A percentile compares a stretch with the other conserved stretches of the same genome.
phyloP scores from a whole-genome alignment of 2,329 filamentous ascomycete species.

The Byssochlamys sp. region DNA sequence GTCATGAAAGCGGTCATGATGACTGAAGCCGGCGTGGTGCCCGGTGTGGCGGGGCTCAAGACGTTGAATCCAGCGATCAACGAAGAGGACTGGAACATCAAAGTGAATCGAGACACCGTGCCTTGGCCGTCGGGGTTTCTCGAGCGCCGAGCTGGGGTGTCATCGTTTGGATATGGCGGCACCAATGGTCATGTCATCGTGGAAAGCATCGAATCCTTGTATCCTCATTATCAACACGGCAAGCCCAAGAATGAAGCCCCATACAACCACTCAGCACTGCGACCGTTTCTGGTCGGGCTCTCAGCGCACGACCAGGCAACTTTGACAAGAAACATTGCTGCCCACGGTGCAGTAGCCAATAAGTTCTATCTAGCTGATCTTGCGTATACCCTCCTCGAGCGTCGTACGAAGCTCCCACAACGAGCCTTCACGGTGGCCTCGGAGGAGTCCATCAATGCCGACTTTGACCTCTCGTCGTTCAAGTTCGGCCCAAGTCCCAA shows the following conservation, averaged over 20 bases:
- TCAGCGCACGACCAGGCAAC: slow-evolving; percentile 3
- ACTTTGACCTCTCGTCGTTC: no score
- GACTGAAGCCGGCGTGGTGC: slow-evolving; percentile 24
- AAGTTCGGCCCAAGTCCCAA: neutral
- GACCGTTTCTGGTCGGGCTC: slow-evolving; percentile 1
- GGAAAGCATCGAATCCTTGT: neutral
- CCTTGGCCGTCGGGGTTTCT: slow-evolving; percentile 6
- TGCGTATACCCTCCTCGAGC: no score
- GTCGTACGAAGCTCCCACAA: neutral
- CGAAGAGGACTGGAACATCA: slow-evolving; percentile 6
- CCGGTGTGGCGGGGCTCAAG: slow-evolving; percentile 23
- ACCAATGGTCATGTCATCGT: slow-evolving; percentile 12
- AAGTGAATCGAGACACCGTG: slow-evolving; percentile 2
- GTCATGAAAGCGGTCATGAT: slow-evolving; percentile 38
- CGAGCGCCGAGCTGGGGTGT: slow-evolving; percentile 9
- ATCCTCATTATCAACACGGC: neutral
- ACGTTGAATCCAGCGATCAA: slow-evolving; percentile 5
- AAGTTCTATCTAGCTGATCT: no score
- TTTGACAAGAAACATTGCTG: slow-evolving; percentile 1
- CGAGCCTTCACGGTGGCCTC: neutral
- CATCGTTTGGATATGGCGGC: slow-evolving; percentile 16
- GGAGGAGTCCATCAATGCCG: neutral
- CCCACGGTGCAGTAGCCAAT: neutral
- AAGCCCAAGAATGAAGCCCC: neutral
- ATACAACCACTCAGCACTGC: neutral